These are phyloP conservation scores for Geranomyces michiganensis DNA, from an alignment of 192 early-diverging fungal genomes.

Conservation along the genomic window DNA sequence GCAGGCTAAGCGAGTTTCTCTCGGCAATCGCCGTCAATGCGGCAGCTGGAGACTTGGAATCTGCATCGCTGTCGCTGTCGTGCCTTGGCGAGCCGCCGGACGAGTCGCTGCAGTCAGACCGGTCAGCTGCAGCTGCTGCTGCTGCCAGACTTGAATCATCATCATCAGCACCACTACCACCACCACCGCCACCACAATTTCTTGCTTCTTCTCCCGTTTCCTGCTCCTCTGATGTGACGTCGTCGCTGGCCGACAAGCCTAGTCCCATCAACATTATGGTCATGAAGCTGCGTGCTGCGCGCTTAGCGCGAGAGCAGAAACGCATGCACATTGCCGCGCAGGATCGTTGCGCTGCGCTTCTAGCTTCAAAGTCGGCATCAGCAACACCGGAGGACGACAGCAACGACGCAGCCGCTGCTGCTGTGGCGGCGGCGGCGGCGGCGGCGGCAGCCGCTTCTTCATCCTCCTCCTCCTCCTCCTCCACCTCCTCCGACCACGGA, in stretches of 20 bases:
- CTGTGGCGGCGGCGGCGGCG: neutral
- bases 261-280: constrained; percentile 18
- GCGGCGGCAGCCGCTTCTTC: neutral
- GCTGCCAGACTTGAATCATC: too few relatives aligned
- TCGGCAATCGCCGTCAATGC: constrained; percentile 23
- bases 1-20: constrained; percentile 27
- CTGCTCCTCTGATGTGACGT: neutral
- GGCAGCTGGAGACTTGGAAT: constrained; percentile 20
- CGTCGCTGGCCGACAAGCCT: neutral
- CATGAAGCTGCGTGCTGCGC: constrained; percentile 25
- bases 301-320: constrained; percentile 19
- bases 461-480: neutral
- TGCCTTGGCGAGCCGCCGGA: constrained; percentile 29
- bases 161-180: neutral
- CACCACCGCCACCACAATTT: neutral
- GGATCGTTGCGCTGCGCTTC: too few relatives aligned
- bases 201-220: too few relatives aligned
- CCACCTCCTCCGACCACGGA: neutral
- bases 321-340: neutral
- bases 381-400: too few relatives aligned
- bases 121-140: too few relatives aligned
- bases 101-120: too few relatives aligned
- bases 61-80: constrained; percentile 17
- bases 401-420: neutral
- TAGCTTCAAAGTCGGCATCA: neutral